Evolutionary conservation across 2,329 filamentous ascomycete species (phyloP).

Genomic region (Cadophora luteo-olivacea): DNA sequence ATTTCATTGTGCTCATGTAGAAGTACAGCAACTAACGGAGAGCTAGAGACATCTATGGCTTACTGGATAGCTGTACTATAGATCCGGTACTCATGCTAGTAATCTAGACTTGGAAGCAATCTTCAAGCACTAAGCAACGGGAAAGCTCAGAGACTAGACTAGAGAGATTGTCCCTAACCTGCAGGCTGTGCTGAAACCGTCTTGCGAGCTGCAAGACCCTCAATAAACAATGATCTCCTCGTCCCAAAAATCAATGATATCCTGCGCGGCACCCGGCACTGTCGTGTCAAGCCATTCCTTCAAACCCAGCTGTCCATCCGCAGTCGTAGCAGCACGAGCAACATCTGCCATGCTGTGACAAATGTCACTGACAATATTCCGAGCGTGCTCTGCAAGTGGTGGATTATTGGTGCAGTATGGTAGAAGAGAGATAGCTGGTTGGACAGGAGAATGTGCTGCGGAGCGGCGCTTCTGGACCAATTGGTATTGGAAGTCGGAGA

Average conservation of each 20-base stretch:
- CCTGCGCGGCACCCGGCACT: slow-evolving; percentile 28
- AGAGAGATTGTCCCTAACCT: background rate
- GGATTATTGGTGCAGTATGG: slow-evolving; percentile 40
- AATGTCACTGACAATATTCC: slow-evolving; percentile 44
- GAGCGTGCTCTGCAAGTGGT: slow-evolving; percentile 42
- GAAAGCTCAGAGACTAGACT: too few species aligned
- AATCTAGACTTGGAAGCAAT: background rate
- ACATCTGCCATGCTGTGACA: slow-evolving; percentile 40
- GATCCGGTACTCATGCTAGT: background rate
- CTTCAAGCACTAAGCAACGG: too few species aligned
- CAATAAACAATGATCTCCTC: slow-evolving; percentile 39
- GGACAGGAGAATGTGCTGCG: slow-evolving; percentile 13
- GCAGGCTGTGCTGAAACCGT: background rate
- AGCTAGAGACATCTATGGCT: background rate
- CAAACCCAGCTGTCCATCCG: slow-evolving; percentile 37
- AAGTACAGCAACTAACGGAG: background rate
- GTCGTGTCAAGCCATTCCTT: slow-evolving; percentile 35
- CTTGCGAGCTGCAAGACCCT: slow-evolving; percentile 3
- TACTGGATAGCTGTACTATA: background rate
- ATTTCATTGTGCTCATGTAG: background rate
- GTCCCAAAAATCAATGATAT: slow-evolving; percentile 44
- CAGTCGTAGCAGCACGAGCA: slow-evolving; percentile 36
- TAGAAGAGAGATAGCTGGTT: slow-evolving; percentile 37
- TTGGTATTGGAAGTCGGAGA: slow-evolving; percentile 40
- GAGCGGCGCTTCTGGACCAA: slow-evolving; percentile 26